phyloP scores from a whole-genome alignment of 2,329 filamentous ascomycete genomes.

The Lasiodiplodia hormozganensis region DNA sequence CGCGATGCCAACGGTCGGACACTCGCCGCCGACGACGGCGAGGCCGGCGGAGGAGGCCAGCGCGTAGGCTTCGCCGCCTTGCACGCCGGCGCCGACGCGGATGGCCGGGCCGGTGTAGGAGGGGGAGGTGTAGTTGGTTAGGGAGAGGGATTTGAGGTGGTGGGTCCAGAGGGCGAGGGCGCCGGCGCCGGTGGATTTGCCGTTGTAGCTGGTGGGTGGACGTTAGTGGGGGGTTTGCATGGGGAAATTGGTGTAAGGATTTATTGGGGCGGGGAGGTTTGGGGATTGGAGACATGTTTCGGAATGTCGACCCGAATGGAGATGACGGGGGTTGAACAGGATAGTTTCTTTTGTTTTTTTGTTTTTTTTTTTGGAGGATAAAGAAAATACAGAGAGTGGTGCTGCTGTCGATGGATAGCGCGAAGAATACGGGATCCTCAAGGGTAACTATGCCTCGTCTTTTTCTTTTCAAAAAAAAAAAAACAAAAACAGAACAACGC shows the following conservation, averaged over 20 bases:
- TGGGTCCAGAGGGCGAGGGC: conserved; percentile 47
- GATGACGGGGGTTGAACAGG: background rate
- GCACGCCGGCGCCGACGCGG: conserved; percentile 41
- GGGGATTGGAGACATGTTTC: background rate
- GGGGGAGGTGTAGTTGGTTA: conserved; percentile 39
- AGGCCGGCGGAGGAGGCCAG: conserved; percentile 36
- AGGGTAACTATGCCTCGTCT: too few relatives aligned
- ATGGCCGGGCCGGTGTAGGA: conserved; percentile 40
- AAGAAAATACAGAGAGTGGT: background rate
- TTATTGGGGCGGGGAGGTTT: background rate
- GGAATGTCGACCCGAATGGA: background rate
- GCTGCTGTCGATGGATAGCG: too few relatives aligned
- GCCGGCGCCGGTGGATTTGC: conserved; percentile 43
- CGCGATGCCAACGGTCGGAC: conserved; percentile 42
- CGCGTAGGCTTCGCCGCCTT: conserved; percentile 41
- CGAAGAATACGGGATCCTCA: too few relatives aligned
- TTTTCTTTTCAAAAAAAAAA: too few relatives aligned
- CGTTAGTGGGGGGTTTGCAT: too few relatives aligned
- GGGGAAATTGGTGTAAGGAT: too few relatives aligned
- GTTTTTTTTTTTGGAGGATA: background rate
- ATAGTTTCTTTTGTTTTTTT: background rate
- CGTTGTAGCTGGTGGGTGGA: conserved; percentile 38
- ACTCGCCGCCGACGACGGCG: conserved; percentile 40
- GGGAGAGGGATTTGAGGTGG: conserved; percentile 43
- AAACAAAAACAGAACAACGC: too few relatives aligned